Evolutionary conservation across 1,284 basidiomycete species (phyloP), one percentile per base, ranked within the genome.

Genomic region (Cerrena zonata): DNA sequence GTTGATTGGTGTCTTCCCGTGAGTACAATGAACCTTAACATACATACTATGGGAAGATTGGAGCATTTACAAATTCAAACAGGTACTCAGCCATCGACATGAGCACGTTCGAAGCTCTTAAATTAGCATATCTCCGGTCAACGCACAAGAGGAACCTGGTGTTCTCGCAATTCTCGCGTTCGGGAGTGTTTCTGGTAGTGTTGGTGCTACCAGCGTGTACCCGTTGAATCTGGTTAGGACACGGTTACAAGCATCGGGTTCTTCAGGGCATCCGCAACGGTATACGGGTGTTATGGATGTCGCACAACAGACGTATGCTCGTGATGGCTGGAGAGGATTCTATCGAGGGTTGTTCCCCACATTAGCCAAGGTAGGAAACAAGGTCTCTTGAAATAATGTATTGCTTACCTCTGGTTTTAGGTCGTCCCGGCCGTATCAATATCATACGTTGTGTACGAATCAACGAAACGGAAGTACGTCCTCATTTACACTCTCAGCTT

Each of bases 351-450:
- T 95, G 57, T 79, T 92, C 50, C 93, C 92, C 30, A 93, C 91
- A 43, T 75, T 96, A 58, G 91, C 94, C 42, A 98, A 97, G 80
- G 88, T 84, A 50, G 26, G 52, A 36, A 18, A 3, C 22, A 15
- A 30, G n/a, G 12, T 34, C 24, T 5, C 12, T 27, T 21, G 27
- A 13, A 23, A 36, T 44, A 25, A 24, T 30, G 40, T 25, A 26
- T 19, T 48, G 18, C 15, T 30, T 12, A 36, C 11, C 15, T 36
- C 26, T 22, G 36, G 30, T 30, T 52, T 25, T 52, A 91, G 86
- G 93, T 97, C 52, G 85, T 95, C 45, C 93, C 93, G 47, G 87
- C 93, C 11, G 93, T 96, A 26, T 94, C 92, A 22, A 95, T 97
- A 71, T 91, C 89, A 55, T 95, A 94, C 70, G 83, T 95, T 51